These are phyloP conservation scores for Quercus wislizeni DNA, from an alignment of 306 rosid species.

Conservation along the genomic window DNA sequence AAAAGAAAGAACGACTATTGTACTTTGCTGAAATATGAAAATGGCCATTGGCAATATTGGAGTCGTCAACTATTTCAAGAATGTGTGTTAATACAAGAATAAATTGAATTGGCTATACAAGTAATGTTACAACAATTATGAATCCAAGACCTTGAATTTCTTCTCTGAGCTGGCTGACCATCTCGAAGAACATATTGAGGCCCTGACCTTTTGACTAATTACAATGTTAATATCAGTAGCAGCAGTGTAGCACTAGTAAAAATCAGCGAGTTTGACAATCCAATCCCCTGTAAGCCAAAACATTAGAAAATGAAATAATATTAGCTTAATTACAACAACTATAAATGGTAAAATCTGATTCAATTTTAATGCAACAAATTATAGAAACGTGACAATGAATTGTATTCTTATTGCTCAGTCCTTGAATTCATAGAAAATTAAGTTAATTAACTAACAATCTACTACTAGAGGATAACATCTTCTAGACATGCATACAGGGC, in stretches of 20 bases:
- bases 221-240: conserved; percentile 39
- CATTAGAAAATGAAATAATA: background rate
- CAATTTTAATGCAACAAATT: too few relatives aligned
- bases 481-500: too few relatives aligned
- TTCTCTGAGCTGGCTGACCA: conserved; percentile 20
- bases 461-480: too few relatives aligned
- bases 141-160: conserved; percentile 13
- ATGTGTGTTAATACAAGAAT: background rate
- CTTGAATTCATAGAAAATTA: too few relatives aligned
- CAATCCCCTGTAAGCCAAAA: conserved; percentile 44
- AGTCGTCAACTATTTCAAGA: background rate
- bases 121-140: background rate
- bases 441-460: too few relatives aligned
- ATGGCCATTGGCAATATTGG: conserved; percentile 8
- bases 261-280: conserved; percentile 47
- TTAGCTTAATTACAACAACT: background rate
- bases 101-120: conserved; percentile 22
- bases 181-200: conserved; percentile 16
- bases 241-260: conserved; percentile 41
- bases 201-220: background rate
- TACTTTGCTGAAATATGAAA: conserved; percentile 12
- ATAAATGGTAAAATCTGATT: background rate
- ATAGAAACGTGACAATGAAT: too few relatives aligned
- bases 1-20: background rate
- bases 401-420: too few relatives aligned